These are phyloP conservation scores for Camelina sativa DNA, from an alignment of 345 rosid genomes.

Conservation along the genomic window DNA sequence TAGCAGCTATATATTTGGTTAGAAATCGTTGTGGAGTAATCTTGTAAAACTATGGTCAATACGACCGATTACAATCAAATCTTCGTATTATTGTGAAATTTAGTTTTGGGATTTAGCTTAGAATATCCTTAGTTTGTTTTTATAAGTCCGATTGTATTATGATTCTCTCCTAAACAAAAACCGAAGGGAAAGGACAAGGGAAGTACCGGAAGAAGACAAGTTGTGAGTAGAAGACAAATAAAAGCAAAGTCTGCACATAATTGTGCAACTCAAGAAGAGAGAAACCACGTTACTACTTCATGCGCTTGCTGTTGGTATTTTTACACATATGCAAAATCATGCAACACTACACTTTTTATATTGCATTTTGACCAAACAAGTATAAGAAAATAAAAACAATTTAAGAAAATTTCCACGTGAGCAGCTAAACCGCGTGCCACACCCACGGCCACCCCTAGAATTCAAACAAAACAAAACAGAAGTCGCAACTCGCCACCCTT, in stretches of 20 bases:
- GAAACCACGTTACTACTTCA: slow-evolving; percentile 34
- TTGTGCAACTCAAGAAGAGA: slow-evolving; percentile 37
- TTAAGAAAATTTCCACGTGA: slow-evolving; percentile 30
- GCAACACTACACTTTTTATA: not conserved
- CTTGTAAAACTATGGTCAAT: not conserved
- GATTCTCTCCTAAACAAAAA: not conserved
- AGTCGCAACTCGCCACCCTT: slow-evolving; percentile 22
- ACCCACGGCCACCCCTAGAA: slow-evolving; percentile 33
- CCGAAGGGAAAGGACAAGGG: slow-evolving; percentile 4
- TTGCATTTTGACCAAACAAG: slow-evolving; percentile 6
- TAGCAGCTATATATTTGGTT: not conserved
- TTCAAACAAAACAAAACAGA: slow-evolving; percentile 38
- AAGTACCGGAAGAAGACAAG: slow-evolving; percentile 29
- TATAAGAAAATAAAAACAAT: not conserved
- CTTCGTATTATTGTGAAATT: no score
- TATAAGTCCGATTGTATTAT: not conserved
- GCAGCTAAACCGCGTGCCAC: slow-evolving; percentile 46
- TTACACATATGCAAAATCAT: slow-evolving; percentile 21
- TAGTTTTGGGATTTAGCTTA: not conserved
- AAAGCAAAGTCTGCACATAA: slow-evolving; percentile 26
- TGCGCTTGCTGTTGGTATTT: slow-evolving; percentile 20
- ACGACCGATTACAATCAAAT: no score
- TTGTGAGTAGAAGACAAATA: slow-evolving; percentile 24
- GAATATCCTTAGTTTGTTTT: not conserved
- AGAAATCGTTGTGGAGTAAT: not conserved